Conservation (phyloP, 805 yeast genomes). For the Candida gorgasii region DNA sequence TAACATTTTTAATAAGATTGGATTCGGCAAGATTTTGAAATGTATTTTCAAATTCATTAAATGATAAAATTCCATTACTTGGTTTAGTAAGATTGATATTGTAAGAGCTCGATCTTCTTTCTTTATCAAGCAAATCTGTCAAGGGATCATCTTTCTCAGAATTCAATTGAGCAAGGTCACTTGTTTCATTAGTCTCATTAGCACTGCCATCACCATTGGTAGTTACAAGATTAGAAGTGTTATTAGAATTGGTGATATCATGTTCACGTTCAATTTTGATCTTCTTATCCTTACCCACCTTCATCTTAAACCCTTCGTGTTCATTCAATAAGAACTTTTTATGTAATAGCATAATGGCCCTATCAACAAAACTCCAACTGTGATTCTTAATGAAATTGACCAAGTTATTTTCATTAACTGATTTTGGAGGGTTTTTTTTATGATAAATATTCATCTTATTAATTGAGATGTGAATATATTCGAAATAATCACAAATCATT, state of each 20-base stretch:
- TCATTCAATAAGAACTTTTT: constrained; percentile 43
- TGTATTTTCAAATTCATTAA: constrained; percentile 41
- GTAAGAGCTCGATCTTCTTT: constrained; percentile 6
- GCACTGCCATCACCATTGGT: not conserved
- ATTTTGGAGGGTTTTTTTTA: constrained; percentile 36
- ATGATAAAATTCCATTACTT: constrained; percentile 29
- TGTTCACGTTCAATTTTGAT: constrained; percentile 10
- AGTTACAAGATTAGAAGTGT: too few relatives aligned
- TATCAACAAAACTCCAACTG: constrained; percentile 55
- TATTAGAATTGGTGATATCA: too few relatives aligned
- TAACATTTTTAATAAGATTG: constrained; percentile 35
- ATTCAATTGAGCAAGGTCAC: too few relatives aligned
- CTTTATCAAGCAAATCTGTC: not conserved
- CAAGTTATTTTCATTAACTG: constrained; percentile 44
- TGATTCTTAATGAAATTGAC: constrained; percentile 49
- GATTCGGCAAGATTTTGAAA: constrained; percentile 39
- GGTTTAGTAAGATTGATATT: constrained; percentile 17
- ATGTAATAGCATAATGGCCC: constrained; percentile 48
- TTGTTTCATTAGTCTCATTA: not conserved
- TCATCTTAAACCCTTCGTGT: constrained; percentile 2
- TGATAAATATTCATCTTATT: constrained; percentile 34
- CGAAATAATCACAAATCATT: constrained; percentile 51
- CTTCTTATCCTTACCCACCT: constrained; percentile 2
- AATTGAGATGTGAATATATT: constrained; percentile 52
- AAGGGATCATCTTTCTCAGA: not conserved